phyloP scores from a whole-genome alignment of 805 yeast species.

The Candida wancherniae region DNA sequence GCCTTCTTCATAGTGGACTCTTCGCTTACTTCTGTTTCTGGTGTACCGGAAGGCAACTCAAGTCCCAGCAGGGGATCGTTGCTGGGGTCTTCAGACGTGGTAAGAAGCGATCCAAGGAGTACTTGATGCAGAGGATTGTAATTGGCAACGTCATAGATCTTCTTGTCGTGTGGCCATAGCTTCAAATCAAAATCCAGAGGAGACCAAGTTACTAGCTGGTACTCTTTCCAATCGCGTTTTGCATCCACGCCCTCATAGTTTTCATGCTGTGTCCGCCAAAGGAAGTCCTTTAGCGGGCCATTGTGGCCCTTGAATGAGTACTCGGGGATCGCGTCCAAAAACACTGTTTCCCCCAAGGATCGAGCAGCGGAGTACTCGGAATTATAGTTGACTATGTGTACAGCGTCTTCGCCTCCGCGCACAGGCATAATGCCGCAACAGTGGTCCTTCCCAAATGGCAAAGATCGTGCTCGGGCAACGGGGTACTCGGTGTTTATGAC shows the following conservation, averaged over 20 bases:
- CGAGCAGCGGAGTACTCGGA: conserved; percentile 26
- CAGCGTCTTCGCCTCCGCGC: conserved; percentile 72
- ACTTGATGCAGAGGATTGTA: conserved; percentile 33
- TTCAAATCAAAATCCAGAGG: conserved; percentile 74
- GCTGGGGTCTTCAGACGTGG: conserved; percentile 1
- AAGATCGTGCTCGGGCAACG: conserved; percentile 78
- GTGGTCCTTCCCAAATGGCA: conserved; percentile 74
- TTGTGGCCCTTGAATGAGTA: conserved; percentile 74
- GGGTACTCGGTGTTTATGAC: conserved; percentile 75
- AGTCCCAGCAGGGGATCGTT: too few relatives aligned
- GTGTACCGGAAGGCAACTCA: conserved; percentile 6
- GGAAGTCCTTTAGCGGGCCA: conserved; percentile 80
- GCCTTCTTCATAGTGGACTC: conserved; percentile 2
- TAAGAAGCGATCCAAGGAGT: conserved; percentile 14
- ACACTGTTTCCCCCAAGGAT: conserved; percentile 23
- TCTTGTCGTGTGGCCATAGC: conserved; percentile 63
- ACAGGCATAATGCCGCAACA: conserved; percentile 89
- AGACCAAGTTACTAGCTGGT: conserved; percentile 91
- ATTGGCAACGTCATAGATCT: conserved; percentile 32
- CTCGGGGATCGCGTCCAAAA: conserved; percentile 15
- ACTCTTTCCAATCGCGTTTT: conserved; percentile 67
- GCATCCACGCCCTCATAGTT: conserved; percentile 42
- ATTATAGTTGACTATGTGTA: conserved; percentile 51
- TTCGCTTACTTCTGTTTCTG: conserved; percentile 7
- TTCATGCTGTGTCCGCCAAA: conserved; percentile 64